Evolutionary conservation across 805 yeast species (phyloP).

Genomic region (Suhomyces vadensis): DNA sequence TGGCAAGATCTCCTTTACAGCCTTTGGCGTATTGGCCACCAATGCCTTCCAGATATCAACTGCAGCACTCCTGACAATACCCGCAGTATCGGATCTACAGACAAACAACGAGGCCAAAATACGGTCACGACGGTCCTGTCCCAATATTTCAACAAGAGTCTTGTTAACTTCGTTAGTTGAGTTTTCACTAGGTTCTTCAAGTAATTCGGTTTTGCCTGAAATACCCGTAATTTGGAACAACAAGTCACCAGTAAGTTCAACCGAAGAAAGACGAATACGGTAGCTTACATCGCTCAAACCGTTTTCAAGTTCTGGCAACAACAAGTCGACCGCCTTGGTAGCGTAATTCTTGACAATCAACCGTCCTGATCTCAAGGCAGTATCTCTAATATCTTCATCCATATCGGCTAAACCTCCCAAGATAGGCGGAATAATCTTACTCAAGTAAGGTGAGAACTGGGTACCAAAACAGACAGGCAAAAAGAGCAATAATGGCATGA

Average conservation of each 20-base stretch:
- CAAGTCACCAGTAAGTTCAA: conserved; percentile 92
- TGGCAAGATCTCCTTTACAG: conserved; percentile 89
- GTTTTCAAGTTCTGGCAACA: conserved; percentile 88
- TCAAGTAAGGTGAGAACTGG: conserved; percentile 86
- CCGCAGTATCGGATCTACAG: conserved; percentile 89
- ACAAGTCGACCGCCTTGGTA: conserved; percentile 84
- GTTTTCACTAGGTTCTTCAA: conserved; percentile 51
- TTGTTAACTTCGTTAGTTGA: conserved; percentile 52
- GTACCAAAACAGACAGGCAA: conserved; percentile 93
- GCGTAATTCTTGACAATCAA: conserved; percentile 90
- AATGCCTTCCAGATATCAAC: conserved; percentile 96
- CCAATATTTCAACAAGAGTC: conserved; percentile 74
- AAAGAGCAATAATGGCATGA: conserved; percentile 83
- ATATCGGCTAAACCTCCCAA: conserved; percentile 87
- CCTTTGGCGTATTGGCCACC: conserved; percentile 93
- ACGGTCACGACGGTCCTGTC: conserved; percentile 84
- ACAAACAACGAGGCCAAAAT: conserved; percentile 83
- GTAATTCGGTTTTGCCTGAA: conserved; percentile 69
- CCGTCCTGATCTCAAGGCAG: conserved; percentile 90
- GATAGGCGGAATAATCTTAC: conserved; percentile 86
- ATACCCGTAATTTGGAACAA: conserved; percentile 93
- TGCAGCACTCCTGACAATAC: conserved; percentile 84
- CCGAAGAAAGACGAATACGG: conserved; percentile 89
- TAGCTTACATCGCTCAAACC: conserved; percentile 82
- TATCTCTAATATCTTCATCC: conserved; percentile 84